phyloP scores from a whole-genome alignment of 192 early-diverging fungal species.

The Backusella psychrophila region DNA sequence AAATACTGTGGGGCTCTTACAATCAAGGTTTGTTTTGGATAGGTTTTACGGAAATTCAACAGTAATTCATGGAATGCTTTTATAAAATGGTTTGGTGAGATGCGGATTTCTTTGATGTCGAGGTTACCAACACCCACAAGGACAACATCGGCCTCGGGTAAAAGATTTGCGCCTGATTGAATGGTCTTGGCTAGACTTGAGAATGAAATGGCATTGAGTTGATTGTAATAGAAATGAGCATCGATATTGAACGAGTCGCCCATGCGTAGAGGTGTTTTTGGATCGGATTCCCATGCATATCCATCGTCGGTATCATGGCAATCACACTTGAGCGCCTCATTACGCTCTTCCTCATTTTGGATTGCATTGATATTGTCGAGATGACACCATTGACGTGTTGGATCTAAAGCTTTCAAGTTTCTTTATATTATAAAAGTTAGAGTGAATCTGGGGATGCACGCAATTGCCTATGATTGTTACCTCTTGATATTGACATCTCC shows the following conservation, averaged over 20 bases:
- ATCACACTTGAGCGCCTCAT: constrained; percentile 1
- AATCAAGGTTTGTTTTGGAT: constrained; percentile 26
- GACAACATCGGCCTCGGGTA: constrained; percentile 27
- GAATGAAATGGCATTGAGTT: neutral
- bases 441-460: too few relatives aligned
- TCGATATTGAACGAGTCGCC: constrained; percentile 22
- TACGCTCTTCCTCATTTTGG: neutral
- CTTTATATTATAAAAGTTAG: neutral
- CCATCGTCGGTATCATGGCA: constrained; percentile 26
- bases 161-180: neutral
- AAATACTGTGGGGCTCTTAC: constrained; percentile 26
- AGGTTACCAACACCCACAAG: constrained; percentile 25
- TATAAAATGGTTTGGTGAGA: constrained; percentile 13
- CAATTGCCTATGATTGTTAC: neutral
- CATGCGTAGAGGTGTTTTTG: constrained; percentile 17
- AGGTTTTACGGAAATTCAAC: neutral
- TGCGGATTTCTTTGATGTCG: constrained; percentile 16
- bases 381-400: constrained; percentile 28
- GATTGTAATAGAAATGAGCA: constrained; percentile 17
- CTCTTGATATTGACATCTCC: constrained; percentile 30
- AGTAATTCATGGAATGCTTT: constrained; percentile 14
- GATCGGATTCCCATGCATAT: constrained; percentile 23
- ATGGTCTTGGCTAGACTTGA: neutral
- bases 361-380: neutral
- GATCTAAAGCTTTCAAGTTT: constrained; percentile 25